These are phyloP conservation scores for Prototheca wickerhamii DNA, from an alignment of 163 green algal genomes.

Conservation along the genomic window DNA sequence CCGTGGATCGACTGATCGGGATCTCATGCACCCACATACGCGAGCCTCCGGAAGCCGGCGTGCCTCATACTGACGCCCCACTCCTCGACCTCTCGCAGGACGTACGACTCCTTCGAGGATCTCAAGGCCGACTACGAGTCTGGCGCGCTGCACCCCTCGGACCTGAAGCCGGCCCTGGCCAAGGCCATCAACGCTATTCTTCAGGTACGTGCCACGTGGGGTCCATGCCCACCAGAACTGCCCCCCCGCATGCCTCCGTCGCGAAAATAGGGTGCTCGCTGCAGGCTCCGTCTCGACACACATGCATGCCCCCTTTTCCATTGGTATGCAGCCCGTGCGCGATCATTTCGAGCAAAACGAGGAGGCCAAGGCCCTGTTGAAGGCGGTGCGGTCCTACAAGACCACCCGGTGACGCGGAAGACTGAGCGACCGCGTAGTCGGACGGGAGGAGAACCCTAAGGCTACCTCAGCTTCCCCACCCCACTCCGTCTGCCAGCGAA, in stretches of 20 bases:
- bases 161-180: conserved; percentile 82
- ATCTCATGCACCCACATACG: not conserved
- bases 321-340: conserved; percentile 63
- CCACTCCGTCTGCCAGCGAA: no score
- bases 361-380: conserved; percentile 81
- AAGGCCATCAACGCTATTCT: conserved; percentile 84
- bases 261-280: no score
- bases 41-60: no score
- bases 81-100: conserved; percentile 17
- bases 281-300: not conserved
- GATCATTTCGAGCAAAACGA: conserved; percentile 90
- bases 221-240: no score
- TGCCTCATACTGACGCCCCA: not conserved
- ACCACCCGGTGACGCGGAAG: conserved; percentile 8
- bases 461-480: no score
- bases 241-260: no score
- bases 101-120: conserved; percentile 66
- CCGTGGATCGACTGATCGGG: no score
- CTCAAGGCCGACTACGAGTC: conserved; percentile 73
- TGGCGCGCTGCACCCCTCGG: conserved; percentile 73
- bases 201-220: conserved; percentile 2
- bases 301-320: not conserved
- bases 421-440: no score
- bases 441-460: no score
- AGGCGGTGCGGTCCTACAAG: conserved; percentile 61